A percentile compares a stretch with the other conserved stretches of the same genome.
Conservation (phyloP, 306 rosid species). For the Prunus campanulata region DNA sequence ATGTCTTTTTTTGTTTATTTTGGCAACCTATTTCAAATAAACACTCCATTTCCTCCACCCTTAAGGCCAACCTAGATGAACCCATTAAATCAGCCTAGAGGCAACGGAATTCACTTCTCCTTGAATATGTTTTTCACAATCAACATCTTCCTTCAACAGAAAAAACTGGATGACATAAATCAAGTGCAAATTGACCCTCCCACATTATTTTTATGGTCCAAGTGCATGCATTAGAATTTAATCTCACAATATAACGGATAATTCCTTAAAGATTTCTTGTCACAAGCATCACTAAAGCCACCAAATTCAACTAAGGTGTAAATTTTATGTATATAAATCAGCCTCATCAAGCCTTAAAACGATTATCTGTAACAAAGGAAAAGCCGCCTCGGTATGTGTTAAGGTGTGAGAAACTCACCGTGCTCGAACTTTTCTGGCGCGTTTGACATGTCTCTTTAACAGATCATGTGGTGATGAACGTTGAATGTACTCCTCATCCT, state of each 20-base stretch:
- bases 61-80: neutral
- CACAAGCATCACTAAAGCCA: neutral
- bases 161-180: neutral
- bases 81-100: neutral
- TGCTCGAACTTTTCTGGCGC: slow-evolving; percentile 85
- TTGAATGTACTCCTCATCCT: slow-evolving; percentile 57
- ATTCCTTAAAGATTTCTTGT: neutral
- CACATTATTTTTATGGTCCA: neutral
- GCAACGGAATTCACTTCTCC: neutral
- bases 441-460: slow-evolving; percentile 61
- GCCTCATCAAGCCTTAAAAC: neutral
- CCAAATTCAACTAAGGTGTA: neutral
- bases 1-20: neutral
- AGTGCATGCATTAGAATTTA: neutral
- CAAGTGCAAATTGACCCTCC: slow-evolving; percentile 4
- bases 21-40: neutral
- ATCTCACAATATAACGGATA: neutral
- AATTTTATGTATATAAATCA: slow-evolving; percentile 1
- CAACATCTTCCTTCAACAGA: neutral
- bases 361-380: neutral
- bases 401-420: slow-evolving; percentile 44
- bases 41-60: neutral
- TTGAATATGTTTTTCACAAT: neutral
- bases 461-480: slow-evolving; percentile 49
- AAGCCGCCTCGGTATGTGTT: neutral